Evolutionary conservation across 192 early-diverging fungal species (phyloP).

Genomic region (Coemansia sp.): DNA sequence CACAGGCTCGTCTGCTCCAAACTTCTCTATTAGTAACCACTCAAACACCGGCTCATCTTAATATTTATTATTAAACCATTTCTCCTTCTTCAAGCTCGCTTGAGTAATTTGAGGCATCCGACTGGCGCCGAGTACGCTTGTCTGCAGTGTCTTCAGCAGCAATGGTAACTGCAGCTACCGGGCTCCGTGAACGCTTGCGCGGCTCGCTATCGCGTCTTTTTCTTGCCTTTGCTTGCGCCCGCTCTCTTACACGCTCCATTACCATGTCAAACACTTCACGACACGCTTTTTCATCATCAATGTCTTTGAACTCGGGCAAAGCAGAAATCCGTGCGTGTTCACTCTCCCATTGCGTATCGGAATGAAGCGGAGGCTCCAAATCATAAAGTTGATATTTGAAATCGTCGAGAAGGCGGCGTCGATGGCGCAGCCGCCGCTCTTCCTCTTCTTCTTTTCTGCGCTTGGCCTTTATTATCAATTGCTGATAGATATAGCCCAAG

Average conservation of each 20-base stretch:
- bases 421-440: slow-evolving; percentile 64
- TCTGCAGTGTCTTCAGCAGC: background rate
- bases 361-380: slow-evolving; percentile 59
- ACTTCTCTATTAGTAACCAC: slow-evolving; percentile 19
- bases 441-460: slow-evolving; percentile 67
- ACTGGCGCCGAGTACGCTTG: background rate
- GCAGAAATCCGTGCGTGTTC: slow-evolving; percentile 34
- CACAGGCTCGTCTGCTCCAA: slow-evolving; percentile 9
- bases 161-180: slow-evolving; percentile 1
- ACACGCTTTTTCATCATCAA: slow-evolving; percentile 65
- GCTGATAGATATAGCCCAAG: slow-evolving; percentile 37
- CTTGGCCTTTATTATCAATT: slow-evolving; percentile 61
- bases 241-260: slow-evolving; percentile 62
- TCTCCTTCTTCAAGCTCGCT: slow-evolving; percentile 51
- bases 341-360: slow-evolving; percentile 67
- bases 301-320: slow-evolving; percentile 60
- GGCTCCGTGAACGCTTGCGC: slow-evolving; percentile 33
- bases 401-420: slow-evolving; percentile 72
- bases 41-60: slow-evolving; percentile 23
- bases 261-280: slow-evolving; percentile 74
- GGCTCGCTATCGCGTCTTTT: slow-evolving; percentile 19
- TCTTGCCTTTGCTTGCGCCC: background rate
- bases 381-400: slow-evolving; percentile 72
- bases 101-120: background rate
- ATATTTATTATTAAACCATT: slow-evolving; percentile 20